Percentiles rank a stretch among this genome's conserved stretches.
phyloP scores from a whole-genome alignment of 2,329 filamentous ascomycete species.

The Cytospora leucostoma region DNA sequence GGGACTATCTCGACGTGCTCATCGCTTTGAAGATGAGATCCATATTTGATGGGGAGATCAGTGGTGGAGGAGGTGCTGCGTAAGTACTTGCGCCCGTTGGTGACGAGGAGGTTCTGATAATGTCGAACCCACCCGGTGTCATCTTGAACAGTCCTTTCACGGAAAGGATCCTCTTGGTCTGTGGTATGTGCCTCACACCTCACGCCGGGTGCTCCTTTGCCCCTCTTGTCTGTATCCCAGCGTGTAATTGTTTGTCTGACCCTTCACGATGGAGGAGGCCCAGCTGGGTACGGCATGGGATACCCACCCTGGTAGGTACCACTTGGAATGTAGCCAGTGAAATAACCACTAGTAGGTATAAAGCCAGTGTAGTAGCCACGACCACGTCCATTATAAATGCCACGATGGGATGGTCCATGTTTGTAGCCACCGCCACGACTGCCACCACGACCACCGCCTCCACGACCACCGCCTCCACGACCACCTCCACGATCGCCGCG shows the following conservation, averaged over 20 bases:
- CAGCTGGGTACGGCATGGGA: constrained; percentile 10
- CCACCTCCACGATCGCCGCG: constrained; percentile 11
- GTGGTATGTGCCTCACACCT: background rate
- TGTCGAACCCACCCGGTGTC: background rate
- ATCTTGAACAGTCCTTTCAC: background rate
- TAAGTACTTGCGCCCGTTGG: too few relatives aligned
- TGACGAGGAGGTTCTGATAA: too few relatives aligned
- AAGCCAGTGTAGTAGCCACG: constrained; percentile 12
- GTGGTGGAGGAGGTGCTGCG: too few relatives aligned
- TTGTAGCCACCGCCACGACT: constrained; percentile 7
- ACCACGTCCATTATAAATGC: constrained; percentile 14
- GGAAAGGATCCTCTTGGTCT: background rate
- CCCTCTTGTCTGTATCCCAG: background rate
- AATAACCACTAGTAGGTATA: constrained; percentile 4
- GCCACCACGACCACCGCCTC: background rate
- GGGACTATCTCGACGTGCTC: too few relatives aligned
- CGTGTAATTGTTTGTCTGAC: background rate
- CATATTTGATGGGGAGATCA: too few relatives aligned
- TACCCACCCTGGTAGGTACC: constrained; percentile 7
- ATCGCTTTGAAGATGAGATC: too few relatives aligned
- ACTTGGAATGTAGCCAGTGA: constrained; percentile 1
- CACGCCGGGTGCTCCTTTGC: background rate
- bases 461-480: background rate
- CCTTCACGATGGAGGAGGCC: constrained; percentile 13
- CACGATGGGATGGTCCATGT: constrained; percentile 15